Percentiles rank a stretch among this genome's conserved stretches.
These are phyloP conservation scores for Aulographum hederae DNA, from an alignment of 2,329 filamentous ascomycete genomes.

Conservation along the genomic window DNA sequence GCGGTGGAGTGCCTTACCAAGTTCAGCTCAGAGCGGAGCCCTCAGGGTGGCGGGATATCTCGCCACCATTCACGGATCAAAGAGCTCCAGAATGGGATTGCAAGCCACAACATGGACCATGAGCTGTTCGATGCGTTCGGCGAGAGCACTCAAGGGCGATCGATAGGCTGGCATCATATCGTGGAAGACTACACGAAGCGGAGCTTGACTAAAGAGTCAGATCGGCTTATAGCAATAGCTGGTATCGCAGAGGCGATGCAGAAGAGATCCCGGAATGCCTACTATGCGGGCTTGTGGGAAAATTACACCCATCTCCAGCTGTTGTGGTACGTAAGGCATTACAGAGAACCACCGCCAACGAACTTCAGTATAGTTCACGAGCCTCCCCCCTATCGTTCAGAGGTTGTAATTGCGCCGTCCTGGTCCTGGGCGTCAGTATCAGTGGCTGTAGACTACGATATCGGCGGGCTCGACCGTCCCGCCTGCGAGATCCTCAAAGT, in stretches of 20 bases:
- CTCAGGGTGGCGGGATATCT: not conserved
- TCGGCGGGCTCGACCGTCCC: not conserved
- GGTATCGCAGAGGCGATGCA: slow-evolving; percentile 2
- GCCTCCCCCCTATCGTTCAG: not conserved
- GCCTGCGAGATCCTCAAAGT: not conserved
- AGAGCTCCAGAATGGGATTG: not conserved
- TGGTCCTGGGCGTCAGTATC: slow-evolving; percentile 2
- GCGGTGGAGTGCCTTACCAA: slow-evolving; percentile 3
- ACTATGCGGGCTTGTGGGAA: slow-evolving; percentile 2
- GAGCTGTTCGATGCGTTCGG: not conserved
- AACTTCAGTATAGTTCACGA: not conserved
- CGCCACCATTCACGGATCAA: not conserved
- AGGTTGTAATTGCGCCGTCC: slow-evolving; percentile 1
- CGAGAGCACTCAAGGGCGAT: not conserved
- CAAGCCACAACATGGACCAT: not conserved
- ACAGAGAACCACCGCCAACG: not conserved
- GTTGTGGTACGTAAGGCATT: not conserved
- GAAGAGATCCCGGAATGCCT: not conserved
- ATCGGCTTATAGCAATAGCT: slow-evolving; percentile 2
- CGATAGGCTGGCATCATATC: not conserved
- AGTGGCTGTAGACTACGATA: not conserved
- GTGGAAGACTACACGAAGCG: not conserved
- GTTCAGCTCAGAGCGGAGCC: not conserved
- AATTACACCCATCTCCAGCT: not conserved
- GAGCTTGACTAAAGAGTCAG: slow-evolving; percentile 1